Evolutionary conservation across 306 rosid genomes (phyloP).

Genomic region (Medicago lupulina): DNA sequence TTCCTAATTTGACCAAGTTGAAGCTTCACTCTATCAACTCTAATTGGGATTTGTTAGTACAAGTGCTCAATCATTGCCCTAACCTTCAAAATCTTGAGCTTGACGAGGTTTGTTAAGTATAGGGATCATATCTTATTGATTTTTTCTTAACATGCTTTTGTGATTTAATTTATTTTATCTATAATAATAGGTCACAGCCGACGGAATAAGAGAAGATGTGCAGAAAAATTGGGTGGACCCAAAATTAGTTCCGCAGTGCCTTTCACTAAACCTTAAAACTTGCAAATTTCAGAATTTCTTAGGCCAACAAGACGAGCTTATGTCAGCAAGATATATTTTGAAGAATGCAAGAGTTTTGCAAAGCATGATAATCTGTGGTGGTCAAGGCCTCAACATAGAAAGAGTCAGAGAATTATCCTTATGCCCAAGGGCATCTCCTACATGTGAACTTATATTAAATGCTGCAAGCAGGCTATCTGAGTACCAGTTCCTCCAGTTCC

Average conservation of each 20-base stretch:
- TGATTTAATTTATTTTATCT: too few species aligned
- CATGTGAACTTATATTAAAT: not conserved
- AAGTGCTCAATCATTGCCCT: not conserved
- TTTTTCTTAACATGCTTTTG: too few species aligned
- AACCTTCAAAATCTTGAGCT: not conserved
- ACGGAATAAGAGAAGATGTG: too few species aligned
- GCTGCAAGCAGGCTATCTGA: too few species aligned
- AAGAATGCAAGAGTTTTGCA: slow-evolving; percentile 15
- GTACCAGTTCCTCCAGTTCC: too few species aligned
- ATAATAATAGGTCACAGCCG: too few species aligned
- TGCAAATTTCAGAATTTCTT: not conserved
- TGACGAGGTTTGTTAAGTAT: too few species aligned
- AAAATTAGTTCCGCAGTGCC: not conserved
- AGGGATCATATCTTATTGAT: too few species aligned
- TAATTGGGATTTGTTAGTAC: not conserved
- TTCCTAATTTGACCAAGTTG: not conserved
- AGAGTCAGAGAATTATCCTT: too few species aligned
- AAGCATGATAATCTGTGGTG: not conserved
- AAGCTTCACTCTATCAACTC: not conserved
- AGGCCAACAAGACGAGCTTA: not conserved
- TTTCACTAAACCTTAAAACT: not conserved
- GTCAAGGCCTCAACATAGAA: too few species aligned
- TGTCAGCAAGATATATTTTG: not conserved
- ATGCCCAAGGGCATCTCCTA: not conserved
- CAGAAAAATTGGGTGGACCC: too few species aligned